Conservation (phyloP, 1,284 basidiomycete genomes). For the Microbotryum intermedium region DNA sequence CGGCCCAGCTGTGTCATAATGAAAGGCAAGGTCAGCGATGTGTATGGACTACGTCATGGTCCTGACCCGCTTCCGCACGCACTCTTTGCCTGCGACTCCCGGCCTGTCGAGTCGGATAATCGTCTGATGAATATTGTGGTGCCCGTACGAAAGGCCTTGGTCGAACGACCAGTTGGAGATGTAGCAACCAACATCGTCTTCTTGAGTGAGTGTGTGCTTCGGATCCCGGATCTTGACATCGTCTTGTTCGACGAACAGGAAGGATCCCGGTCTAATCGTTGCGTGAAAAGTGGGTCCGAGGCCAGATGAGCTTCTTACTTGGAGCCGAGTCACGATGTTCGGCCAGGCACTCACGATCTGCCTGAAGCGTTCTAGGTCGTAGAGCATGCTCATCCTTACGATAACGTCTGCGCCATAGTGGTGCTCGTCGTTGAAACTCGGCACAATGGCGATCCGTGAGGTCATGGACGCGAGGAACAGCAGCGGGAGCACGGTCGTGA, state of each 20-base stretch:
- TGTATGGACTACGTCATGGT: too few relatives aligned
- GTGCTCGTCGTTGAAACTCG: conserved; percentile 17
- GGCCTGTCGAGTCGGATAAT: not conserved
- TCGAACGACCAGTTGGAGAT: conserved; percentile 20
- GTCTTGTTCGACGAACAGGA: conserved; percentile 23
- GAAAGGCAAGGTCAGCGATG: not conserved
- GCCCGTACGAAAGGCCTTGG: conserved; percentile 16
- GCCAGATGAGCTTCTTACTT: too few relatives aligned
- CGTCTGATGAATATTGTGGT: conserved; percentile 22
- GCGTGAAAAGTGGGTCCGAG: too few relatives aligned
- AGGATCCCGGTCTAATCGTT: conserved; percentile 8
- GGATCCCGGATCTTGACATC: conserved; percentile 23
- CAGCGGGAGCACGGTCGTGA: conserved; percentile 13
- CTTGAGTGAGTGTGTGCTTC: conserved; percentile 4
- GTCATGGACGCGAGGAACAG: conserved; percentile 22
- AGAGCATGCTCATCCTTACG: conserved; percentile 17
- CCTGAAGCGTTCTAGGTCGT: conserved; percentile 23
- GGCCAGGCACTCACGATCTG: too few relatives aligned
- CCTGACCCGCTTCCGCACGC: too few relatives aligned
- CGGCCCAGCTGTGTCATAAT: not conserved
- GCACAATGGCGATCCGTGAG: conserved; percentile 19
- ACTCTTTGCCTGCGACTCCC: too few relatives aligned
- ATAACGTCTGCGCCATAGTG: conserved; percentile 19
- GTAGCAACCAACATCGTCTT: conserved; percentile 18
- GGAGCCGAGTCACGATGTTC: too few relatives aligned